Conservation (phyloP, 805 yeast species). For the Dipodascopsis uninucleata region DNA sequence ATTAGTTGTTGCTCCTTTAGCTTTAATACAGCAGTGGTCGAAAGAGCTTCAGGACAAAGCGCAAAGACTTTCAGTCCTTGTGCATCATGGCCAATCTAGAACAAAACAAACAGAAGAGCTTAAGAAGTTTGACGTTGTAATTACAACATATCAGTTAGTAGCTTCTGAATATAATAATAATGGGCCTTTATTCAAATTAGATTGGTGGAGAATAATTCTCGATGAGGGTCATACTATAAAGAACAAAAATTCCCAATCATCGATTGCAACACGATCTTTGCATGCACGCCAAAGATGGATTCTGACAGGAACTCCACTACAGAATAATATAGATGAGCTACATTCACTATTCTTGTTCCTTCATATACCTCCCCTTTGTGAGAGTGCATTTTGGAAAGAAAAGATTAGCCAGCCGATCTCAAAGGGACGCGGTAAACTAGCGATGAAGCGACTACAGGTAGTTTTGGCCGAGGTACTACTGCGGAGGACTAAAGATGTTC, state of each 20-base stretch:
- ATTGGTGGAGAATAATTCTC: slow-evolving; percentile 55
- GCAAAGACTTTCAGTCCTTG: slow-evolving; percentile 29
- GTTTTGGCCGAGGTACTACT: slow-evolving; percentile 41
- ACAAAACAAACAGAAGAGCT: slow-evolving; percentile 14
- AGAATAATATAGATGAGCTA: slow-evolving; percentile 52
- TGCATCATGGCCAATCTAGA: slow-evolving; percentile 40
- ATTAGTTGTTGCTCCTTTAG: slow-evolving; percentile 44
- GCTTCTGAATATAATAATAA: slow-evolving; percentile 30
- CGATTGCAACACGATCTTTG: slow-evolving; percentile 46
- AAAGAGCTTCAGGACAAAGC: slow-evolving; percentile 41
- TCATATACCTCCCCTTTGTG: slow-evolving; percentile 32
- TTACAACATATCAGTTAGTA: slow-evolving; percentile 89
- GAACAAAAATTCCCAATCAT: slow-evolving; percentile 45
- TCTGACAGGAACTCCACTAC: slow-evolving; percentile 64
- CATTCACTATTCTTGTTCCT: slow-evolving; percentile 48
- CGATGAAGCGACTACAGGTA: slow-evolving; percentile 31
- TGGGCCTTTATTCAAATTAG: slow-evolving; percentile 32
- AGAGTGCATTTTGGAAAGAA: slow-evolving; percentile 30
- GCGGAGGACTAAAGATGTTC: slow-evolving; percentile 45
- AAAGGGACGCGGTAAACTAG: slow-evolving; percentile 26
- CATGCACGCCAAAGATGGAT: slow-evolving; percentile 51
- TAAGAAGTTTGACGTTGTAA: slow-evolving; percentile 64
- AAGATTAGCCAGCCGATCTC: slow-evolving; percentile 33
- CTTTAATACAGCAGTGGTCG: slow-evolving; percentile 44
- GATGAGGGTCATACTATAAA: slow-evolving; percentile 67